Base-by-base conservation (phyloP, 2,329 filamentous ascomycete genomes). In the Emergomyces orientalis region DNA sequence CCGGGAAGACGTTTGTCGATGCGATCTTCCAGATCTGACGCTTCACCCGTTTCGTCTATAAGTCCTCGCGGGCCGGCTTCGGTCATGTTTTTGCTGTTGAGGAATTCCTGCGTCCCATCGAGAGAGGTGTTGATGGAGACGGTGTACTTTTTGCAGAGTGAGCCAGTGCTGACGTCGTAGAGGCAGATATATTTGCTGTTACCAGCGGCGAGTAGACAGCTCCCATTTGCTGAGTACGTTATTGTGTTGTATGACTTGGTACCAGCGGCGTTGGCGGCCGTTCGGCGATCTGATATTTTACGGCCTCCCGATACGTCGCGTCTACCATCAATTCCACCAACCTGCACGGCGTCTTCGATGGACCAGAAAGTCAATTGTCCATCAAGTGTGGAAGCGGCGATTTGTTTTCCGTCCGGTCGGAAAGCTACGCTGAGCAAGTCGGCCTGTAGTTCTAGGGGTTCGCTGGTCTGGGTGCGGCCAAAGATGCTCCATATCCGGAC, bases 171-270 rank as follows among this genome's bases (percentile, higher is more conserved):
- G 39, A 96, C 90, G n/a, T 95, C 93, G 77, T 99, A 99, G 63
- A 99, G 77, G 73, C 94, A 97, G 60, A 99, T 97, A 75, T 96
- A 97, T 78, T 99, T 99, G 86, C 91, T 97, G 80, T 94, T 96
- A 39, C 94, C 94, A 57, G 86, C 92, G 0, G 93, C 94, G 49
- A 99, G 80, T 13, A 99, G 81, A 70, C 94, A 97, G 65, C 86
- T 89, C 14, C 94, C 94, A 72, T 99, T 94, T 1, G 90, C 88
- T 73, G 91, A 96, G 78, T 97, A 99, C 61, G 85, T 86, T 67
- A 99, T 89, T 7, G 88, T 89, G 70, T 84, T 88, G 78, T 96
- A 99, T 67, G 86, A 88, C 74, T 99, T 99, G 51, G 90, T 96
- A 45, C 91, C 91, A 1, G 91, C 84, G 2, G 89, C 88, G 70